Percentiles rank a stretch among this genome's conserved stretches.
Conservation (phyloP, 1,284 basidiomycete genomes). For the Agaricales sp. region DNA sequence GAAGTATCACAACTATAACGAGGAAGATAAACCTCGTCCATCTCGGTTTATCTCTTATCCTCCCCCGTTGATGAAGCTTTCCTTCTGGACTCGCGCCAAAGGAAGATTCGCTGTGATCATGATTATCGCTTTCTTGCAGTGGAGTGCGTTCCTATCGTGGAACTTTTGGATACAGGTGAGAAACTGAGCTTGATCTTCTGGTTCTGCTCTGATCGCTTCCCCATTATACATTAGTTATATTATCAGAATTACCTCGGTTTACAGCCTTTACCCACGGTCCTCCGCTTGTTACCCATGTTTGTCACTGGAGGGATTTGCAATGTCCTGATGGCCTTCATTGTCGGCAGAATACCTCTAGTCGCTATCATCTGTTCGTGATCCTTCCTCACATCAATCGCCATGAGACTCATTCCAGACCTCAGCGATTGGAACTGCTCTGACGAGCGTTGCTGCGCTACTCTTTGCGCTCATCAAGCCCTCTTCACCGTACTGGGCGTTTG, state of each 20-base stretch:
- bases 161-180: not conserved
- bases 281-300: not conserved
- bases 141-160: not conserved
- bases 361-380: not conserved
- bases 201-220: not conserved
- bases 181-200: not conserved
- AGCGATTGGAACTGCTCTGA: slow-evolving; percentile 30
- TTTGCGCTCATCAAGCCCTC: slow-evolving; percentile 44
- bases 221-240: not conserved
- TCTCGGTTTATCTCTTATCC: not conserved
- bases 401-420: not conserved
- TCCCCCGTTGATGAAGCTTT: not conserved
- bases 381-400: not conserved
- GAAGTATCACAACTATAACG: not conserved
- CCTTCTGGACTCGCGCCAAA: not conserved
- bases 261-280: not conserved
- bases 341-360: not conserved
- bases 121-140: not conserved
- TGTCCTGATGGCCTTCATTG: not conserved
- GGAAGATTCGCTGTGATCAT: not conserved
- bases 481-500: slow-evolving; percentile 49
- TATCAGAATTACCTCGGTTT: not conserved
- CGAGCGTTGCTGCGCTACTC: slow-evolving; percentile 41
- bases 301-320: not conserved
- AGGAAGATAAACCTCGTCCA: too few species aligned